Evolutionary conservation across 352 stramenopile species (phyloP).

Genomic region (Phytophthora niederhauseri): DNA sequence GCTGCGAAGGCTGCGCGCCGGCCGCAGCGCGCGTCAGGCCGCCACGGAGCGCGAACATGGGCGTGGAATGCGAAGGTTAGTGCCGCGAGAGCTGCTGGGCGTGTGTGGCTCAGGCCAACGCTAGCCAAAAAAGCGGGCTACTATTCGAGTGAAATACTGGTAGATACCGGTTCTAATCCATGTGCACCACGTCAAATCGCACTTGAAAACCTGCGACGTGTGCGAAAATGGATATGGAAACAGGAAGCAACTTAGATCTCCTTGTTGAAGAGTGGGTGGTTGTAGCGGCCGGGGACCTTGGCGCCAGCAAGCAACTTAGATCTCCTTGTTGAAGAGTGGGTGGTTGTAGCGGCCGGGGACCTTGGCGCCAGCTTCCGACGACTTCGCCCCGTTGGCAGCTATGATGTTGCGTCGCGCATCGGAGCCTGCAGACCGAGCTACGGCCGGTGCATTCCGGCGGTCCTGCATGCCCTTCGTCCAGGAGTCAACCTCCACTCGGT

Average conservation of each 20-base stretch:
- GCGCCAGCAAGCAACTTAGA: constrained; percentile 42
- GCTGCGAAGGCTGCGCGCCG: constrained; percentile 15
- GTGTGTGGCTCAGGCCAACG: constrained; percentile 30
- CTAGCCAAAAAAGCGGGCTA: constrained; percentile 1
- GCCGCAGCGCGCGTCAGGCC: constrained; percentile 32
- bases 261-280: constrained; percentile 83
- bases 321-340: constrained; percentile 76
- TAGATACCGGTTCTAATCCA: constrained; percentile 3
- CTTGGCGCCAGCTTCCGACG: constrained; percentile 61
- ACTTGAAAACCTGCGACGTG: constrained; percentile 5
- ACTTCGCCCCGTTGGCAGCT: constrained; percentile 37
- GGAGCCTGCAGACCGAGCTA: constrained; percentile 48
- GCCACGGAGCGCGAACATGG: constrained; percentile 59
- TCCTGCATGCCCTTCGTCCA: constrained; percentile 73
- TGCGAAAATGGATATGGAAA: constrained; percentile 6
- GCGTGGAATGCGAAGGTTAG: constrained; percentile 7
- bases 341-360: constrained; percentile 69
- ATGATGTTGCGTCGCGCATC: constrained; percentile 78
- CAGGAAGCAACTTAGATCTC: constrained; percentile 38
- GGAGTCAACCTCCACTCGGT: constrained; percentile 60
- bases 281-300: constrained; percentile 61
- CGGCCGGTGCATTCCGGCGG: constrained; percentile 43
- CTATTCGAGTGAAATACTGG: background rate
- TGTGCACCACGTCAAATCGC: background rate
- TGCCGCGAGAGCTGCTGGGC: constrained; percentile 6